Evolutionary conservation across 768 basidiomycete genomes (phyloP).

Genomic region (Clavaria fumosa): DNA sequence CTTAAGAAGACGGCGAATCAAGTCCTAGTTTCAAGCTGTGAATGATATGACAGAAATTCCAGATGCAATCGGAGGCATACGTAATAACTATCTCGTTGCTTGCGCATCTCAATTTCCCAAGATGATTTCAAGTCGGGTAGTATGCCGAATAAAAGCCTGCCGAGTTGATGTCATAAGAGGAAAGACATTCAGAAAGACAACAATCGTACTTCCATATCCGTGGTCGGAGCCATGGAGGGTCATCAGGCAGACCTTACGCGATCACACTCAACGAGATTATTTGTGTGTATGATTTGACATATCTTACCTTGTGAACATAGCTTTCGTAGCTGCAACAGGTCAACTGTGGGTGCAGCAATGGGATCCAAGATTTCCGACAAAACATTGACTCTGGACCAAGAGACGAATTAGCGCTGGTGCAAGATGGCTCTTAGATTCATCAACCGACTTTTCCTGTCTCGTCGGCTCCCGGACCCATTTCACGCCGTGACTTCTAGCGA

Average conservation of each 20-base stretch:
- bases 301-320: slow-evolving; percentile 49
- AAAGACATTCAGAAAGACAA: background rate
- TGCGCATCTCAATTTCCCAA: slow-evolving; percentile 42
- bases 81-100: slow-evolving; percentile 59
- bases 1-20: slow-evolving; percentile 45
- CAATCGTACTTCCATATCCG: slow-evolving; percentile 58
- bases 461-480: slow-evolving; percentile 47
- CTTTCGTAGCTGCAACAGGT: slow-evolving; percentile 37
- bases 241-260: slow-evolving; percentile 48
- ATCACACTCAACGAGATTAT: slow-evolving; percentile 5
- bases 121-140: slow-evolving; percentile 39
- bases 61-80: slow-evolving; percentile 24
- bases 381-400: slow-evolving; percentile 28
- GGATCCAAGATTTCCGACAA: slow-evolving; percentile 50
- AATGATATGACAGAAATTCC: background rate
- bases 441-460: slow-evolving; percentile 41
- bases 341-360: slow-evolving; percentile 31
- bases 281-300: background rate
- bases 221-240: slow-evolving; percentile 62
- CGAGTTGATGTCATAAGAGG: slow-evolving; percentile 3
- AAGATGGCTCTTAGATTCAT: background rate
- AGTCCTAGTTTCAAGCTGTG: slow-evolving; percentile 31
- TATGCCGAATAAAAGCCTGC: slow-evolving; percentile 47
- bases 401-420: slow-evolving; percentile 3
- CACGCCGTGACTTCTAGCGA: slow-evolving; percentile 38